phyloP scores from a whole-genome alignment of 2,329 filamentous ascomycete species.

The Drechslera avenae region DNA sequence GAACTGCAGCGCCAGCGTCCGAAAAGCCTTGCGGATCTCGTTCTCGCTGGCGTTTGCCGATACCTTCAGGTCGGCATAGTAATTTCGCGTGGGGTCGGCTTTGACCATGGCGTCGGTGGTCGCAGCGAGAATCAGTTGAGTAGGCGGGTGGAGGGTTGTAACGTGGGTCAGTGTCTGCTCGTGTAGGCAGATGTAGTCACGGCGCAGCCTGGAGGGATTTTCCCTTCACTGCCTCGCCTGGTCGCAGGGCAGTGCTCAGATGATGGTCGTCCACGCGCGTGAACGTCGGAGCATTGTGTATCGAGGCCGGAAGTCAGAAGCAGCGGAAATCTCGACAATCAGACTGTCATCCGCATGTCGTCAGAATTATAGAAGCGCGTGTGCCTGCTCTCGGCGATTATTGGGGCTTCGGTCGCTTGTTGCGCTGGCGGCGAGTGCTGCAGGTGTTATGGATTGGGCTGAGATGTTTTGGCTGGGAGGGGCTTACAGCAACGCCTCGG shows the following conservation, averaged over 20 bases:
- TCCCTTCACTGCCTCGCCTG: constrained; percentile 23
- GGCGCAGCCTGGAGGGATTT: constrained; percentile 8
- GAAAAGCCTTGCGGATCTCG: constrained; percentile 85
- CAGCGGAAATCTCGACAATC: constrained; percentile 18
- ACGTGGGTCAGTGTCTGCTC: neutral
- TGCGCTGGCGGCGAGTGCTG: constrained; percentile 24
- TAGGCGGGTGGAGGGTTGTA: constrained; percentile 1
- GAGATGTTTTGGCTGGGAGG: constrained; percentile 22
- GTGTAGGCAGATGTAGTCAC: constrained; percentile 26
- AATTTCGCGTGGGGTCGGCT: constrained; percentile 72
- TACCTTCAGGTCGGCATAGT: constrained; percentile 84
- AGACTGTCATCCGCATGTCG: constrained; percentile 29
- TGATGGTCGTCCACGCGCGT: constrained; percentile 34
- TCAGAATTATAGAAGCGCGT: constrained; percentile 20
- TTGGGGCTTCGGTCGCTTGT: constrained; percentile 23
- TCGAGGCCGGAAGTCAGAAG: constrained; percentile 6
- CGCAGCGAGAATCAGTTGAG: neutral
- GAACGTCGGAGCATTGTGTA: constrained; percentile 34
- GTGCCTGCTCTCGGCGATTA: constrained; percentile 15
- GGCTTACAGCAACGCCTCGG: constrained; percentile 20
- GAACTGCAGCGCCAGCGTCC: constrained; percentile 82
- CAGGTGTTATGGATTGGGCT: constrained; percentile 26
- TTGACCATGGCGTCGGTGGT: constrained; percentile 63
- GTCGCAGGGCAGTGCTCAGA: constrained; percentile 41
- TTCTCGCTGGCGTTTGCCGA: constrained; percentile 68